Percentiles rank a stretch among this genome's conserved stretches.
Conservation (phyloP, 768 basidiomycete species). For the Trametes punicea region DNA sequence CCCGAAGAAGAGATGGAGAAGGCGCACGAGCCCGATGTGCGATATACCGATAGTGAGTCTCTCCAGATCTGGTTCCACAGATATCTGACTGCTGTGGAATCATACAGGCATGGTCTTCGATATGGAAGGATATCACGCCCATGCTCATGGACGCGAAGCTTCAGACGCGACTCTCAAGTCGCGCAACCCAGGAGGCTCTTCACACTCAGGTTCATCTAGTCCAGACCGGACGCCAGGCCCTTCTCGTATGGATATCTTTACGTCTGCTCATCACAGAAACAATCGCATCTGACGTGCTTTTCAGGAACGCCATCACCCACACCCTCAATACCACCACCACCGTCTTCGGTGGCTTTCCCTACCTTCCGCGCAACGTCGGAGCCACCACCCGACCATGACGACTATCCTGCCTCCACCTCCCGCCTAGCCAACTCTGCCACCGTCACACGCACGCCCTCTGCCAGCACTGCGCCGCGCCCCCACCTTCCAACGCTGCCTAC, state of each 20-base stretch:
- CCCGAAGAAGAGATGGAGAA: conserved; percentile 39
- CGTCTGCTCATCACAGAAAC: neutral
- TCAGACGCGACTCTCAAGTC: conserved; percentile 30
- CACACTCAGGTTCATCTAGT: conserved; percentile 10
- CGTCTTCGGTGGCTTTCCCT: conserved; percentile 36
- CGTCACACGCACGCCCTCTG: conserved; percentile 11
- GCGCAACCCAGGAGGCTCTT: conserved; percentile 3
- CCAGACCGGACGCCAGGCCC: conserved; percentile 26
- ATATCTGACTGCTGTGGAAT: neutral
- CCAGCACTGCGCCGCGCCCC: conserved; percentile 19
- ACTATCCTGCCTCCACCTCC: conserved; percentile 3
- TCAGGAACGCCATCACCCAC: conserved; percentile 16
- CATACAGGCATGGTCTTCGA: conserved; percentile 75
- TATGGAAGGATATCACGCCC: conserved; percentile 74
- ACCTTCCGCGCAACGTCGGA: conserved; percentile 52
- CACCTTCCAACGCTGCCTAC: conserved; percentile 15
- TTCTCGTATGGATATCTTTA: conserved; percentile 23
- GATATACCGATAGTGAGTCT: conserved; percentile 55
- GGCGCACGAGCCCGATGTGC: conserved; percentile 30
- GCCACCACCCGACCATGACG: conserved; percentile 50
- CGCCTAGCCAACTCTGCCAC: conserved; percentile 2
- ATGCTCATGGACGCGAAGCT: conserved; percentile 22
- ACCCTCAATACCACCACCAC: conserved; percentile 25
- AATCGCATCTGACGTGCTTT: neutral
- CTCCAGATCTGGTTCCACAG: neutral